These are phyloP conservation scores for Prunus yedoensis DNA, from an alignment of 331 rosid species.

Conservation along the genomic window DNA sequence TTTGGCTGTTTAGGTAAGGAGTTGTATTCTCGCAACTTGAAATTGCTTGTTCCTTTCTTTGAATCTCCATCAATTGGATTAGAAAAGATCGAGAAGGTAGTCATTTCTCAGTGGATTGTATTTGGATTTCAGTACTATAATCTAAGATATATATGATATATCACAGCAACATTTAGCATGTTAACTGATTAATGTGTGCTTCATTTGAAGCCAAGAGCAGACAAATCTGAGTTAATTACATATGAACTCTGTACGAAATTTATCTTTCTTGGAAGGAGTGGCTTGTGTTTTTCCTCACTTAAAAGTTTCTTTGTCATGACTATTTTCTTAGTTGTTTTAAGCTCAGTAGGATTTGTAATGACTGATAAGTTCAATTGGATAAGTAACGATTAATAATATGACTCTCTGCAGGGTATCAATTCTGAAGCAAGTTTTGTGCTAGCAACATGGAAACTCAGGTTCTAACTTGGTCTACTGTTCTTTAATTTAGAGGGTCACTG, in stretches of 20 bases:
- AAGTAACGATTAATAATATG: slow-evolving; percentile 15
- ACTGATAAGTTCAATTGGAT: neutral
- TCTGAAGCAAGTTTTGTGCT: slow-evolving; percentile 46
- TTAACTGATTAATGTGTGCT: neutral
- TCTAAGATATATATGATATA: neutral
- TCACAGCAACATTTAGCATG: neutral
- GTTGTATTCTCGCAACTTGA: slow-evolving; percentile 81
- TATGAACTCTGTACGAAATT: neutral
- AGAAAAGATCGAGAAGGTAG: slow-evolving; percentile 72
- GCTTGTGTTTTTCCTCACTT: neutral
- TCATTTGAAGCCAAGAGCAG: neutral
- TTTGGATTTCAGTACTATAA: slow-evolving; percentile 19
- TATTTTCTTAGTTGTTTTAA: neutral
- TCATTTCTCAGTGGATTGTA: slow-evolving; percentile 11
- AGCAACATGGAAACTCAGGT: slow-evolving; percentile 92
- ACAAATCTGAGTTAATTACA: neutral
- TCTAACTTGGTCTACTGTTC: slow-evolving; percentile 16
- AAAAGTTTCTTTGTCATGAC: neutral
- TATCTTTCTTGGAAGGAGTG: neutral
- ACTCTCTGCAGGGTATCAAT: slow-evolving; percentile 47
- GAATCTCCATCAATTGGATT: slow-evolving; percentile 68
- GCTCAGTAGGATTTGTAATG: neutral
- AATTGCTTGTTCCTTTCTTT: slow-evolving; percentile 93
- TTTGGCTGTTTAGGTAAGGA: slow-evolving; percentile 62
- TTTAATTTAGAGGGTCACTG: neutral